phyloP scores from a whole-genome alignment of 768 basidiomycete species.

The Termitomyces sp. region DNA sequence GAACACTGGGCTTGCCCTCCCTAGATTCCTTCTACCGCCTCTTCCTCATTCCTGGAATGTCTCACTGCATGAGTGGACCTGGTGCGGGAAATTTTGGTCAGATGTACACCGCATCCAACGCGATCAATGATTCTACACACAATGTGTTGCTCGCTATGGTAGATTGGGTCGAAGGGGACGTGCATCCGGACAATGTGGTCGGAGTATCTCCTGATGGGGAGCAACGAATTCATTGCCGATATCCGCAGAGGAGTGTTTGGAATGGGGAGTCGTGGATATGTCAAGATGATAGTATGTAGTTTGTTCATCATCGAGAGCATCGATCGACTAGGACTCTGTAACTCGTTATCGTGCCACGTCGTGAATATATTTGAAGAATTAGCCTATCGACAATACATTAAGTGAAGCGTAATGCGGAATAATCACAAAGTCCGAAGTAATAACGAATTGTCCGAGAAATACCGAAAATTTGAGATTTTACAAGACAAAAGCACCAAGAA shows the following conservation, averaged over 20 bases:
- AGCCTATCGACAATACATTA: background rate
- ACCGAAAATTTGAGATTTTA: background rate
- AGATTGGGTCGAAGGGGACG: constrained; percentile 2
- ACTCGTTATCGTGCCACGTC: background rate
- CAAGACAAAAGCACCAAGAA: background rate
- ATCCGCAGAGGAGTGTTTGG: constrained; percentile 3
- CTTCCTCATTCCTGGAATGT: constrained; percentile 3
- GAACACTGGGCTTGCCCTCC: background rate
- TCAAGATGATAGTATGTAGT: background rate
- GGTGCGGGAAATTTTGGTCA: constrained; percentile 3
- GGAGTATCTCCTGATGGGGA: background rate
- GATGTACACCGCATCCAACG: background rate
- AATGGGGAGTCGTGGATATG: background rate
- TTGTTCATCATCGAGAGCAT: too few relatives aligned
- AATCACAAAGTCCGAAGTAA: background rate
- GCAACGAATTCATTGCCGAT: constrained; percentile 2
- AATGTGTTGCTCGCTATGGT: constrained; percentile 2
- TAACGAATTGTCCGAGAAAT: background rate
- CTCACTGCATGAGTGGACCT: background rate
- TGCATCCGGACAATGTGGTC: background rate
- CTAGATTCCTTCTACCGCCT: constrained; percentile 9
- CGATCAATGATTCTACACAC: background rate
- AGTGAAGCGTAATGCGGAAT: background rate
- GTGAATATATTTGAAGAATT: background rate
- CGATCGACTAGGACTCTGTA: background rate